Conservation (phyloP, 2,329 filamentous ascomycete species). For the Delphinella strobiligena region DNA sequence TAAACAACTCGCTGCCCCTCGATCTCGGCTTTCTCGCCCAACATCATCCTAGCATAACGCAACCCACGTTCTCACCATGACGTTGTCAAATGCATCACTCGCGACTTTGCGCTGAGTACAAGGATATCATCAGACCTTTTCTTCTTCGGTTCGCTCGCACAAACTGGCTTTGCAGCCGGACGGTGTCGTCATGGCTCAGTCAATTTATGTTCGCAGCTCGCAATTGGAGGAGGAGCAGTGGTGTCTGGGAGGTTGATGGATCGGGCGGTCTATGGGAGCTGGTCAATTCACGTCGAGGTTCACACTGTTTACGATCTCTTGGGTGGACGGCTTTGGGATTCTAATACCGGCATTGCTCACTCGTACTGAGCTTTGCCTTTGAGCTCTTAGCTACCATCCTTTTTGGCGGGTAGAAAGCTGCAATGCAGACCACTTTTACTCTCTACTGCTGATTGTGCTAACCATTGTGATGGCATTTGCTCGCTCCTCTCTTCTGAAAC, state of each 20-base stretch:
- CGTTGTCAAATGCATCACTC: constrained; percentile 7
- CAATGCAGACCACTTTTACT: background rate
- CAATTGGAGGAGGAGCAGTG: constrained; percentile 3
- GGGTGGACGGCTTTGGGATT: background rate
- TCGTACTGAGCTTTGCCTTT: background rate
- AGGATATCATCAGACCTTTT: constrained; percentile 5
- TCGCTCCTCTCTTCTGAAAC: too few relatives aligned
- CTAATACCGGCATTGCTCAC: background rate
- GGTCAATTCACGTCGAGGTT: constrained; percentile 8
- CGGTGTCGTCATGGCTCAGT: constrained; percentile 3
- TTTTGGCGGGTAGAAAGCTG: background rate
- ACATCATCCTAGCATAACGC: background rate
- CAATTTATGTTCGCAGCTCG: constrained; percentile 7
- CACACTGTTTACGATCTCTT: background rate
- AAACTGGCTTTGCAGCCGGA: constrained; percentile 8
- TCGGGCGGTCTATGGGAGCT: background rate
- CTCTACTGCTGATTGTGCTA: background rate
- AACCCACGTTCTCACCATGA: constrained; percentile 1
- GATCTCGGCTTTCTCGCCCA: constrained; percentile 11
- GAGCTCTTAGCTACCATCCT: background rate
- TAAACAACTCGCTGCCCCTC: constrained; percentile 34
- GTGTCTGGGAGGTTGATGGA: constrained; percentile 1
- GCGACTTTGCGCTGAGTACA: constrained; percentile 2
- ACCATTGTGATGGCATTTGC: too few relatives aligned
- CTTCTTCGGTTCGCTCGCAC: constrained; percentile 7